Conservation (phyloP, 1,284 basidiomycete species). For the Pyrrhoderma noxium region DNA sequence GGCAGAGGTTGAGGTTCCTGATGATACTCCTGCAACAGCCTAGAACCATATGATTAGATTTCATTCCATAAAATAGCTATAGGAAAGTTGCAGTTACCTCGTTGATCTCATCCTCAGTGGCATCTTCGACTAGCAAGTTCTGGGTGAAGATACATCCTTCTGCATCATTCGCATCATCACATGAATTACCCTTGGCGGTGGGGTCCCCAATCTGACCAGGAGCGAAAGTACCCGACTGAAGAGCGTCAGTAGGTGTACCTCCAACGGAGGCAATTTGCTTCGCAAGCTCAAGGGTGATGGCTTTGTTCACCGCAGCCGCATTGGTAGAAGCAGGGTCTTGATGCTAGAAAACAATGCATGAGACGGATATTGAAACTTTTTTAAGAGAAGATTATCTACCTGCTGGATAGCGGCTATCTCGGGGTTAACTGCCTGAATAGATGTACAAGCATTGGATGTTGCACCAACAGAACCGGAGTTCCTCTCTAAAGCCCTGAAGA, state of each 20-base stretch:
- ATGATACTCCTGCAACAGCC: slow-evolving; percentile 14
- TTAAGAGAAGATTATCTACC: slow-evolving; percentile 31
- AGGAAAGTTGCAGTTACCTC: slow-evolving; percentile 30
- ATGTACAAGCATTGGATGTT: slow-evolving; percentile 43
- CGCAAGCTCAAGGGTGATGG: slow-evolving; percentile 50
- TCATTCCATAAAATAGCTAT: slow-evolving; percentile 15
- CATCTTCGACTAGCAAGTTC: slow-evolving; percentile 51
- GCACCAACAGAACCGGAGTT: slow-evolving; percentile 55
- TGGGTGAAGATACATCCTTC: slow-evolving; percentile 59
- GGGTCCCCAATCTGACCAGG: slow-evolving; percentile 47
- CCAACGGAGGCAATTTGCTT: slow-evolving; percentile 57
- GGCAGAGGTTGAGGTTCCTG: slow-evolving; percentile 1
- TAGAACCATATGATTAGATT: no score
- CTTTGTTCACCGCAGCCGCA: slow-evolving; percentile 57
- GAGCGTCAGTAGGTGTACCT: slow-evolving; percentile 52
- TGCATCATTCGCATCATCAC: slow-evolving; percentile 44
- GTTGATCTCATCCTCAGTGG: slow-evolving; percentile 51
- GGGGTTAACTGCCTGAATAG: slow-evolving; percentile 51
- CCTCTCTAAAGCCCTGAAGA: slow-evolving; percentile 60
- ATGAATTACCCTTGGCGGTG: slow-evolving; percentile 46
- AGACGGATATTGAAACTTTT: neutral
- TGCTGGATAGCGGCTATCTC: slow-evolving; percentile 62
- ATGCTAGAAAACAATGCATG: slow-evolving; percentile 6
- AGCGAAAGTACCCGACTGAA: slow-evolving; percentile 58
- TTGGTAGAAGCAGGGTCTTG: slow-evolving; percentile 54